Evolutionary conservation across 352 stramenopile species (phyloP).

Genomic region (Plasmopara muralis): DNA sequence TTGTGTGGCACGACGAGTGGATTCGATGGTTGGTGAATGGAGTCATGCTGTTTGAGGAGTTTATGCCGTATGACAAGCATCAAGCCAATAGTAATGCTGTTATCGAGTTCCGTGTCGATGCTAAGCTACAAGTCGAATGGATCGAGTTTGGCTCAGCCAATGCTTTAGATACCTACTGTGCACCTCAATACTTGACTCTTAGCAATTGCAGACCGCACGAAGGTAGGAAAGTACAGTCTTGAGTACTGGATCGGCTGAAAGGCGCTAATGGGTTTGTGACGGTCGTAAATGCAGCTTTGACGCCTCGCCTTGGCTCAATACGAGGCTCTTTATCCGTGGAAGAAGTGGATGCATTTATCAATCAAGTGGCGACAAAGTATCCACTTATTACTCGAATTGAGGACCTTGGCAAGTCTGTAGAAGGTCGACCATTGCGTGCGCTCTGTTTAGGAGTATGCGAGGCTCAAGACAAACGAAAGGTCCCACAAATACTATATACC

Average conservation of each 20-base stretch:
- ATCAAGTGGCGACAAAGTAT: slow-evolving; percentile 31
- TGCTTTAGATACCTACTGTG: slow-evolving; percentile 26
- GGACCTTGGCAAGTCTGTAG: slow-evolving; percentile 47
- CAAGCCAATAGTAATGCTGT: slow-evolving; percentile 2
- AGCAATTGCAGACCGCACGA: slow-evolving; percentile 41
- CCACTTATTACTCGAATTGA: slow-evolving; percentile 47
- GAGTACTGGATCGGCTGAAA: neutral
- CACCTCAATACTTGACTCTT: slow-evolving; percentile 24
- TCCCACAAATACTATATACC: slow-evolving; percentile 68
- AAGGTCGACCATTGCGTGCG: slow-evolving; percentile 52
- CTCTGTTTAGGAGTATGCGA: slow-evolving; percentile 63
- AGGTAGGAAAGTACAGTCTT: slow-evolving; percentile 10
- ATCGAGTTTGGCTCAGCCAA: slow-evolving; percentile 23
- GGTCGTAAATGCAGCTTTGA: slow-evolving; percentile 24
- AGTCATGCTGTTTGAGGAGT: slow-evolving; percentile 40
- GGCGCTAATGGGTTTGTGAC: neutral
- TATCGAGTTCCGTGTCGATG: slow-evolving; percentile 24
- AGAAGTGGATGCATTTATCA: slow-evolving; percentile 55
- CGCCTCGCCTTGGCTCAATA: slow-evolving; percentile 51
- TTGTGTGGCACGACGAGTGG: slow-evolving; percentile 46
- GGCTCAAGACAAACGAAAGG: slow-evolving; percentile 6
- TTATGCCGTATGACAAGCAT: slow-evolving; percentile 6
- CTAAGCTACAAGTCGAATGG: slow-evolving; percentile 16
- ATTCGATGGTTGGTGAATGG: slow-evolving; percentile 56
- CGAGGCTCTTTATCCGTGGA: slow-evolving; percentile 52